Evolutionary conservation across 805 yeast species (phyloP).

Genomic region (Schwanniomyces polymorphus): DNA sequence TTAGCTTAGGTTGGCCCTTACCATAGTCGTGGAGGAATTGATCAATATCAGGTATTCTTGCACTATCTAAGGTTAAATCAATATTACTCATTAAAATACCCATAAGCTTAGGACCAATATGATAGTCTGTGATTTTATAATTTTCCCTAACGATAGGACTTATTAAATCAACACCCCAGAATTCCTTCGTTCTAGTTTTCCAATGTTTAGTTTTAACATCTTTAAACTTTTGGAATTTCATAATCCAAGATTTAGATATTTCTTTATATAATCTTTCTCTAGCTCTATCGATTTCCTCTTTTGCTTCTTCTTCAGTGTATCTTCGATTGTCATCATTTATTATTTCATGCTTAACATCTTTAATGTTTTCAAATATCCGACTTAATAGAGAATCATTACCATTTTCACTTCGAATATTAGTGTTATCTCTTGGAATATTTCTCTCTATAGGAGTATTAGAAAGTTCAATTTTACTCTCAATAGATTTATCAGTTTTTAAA

Average conservation of each 20-base stretch:
- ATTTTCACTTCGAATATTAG: constrained; percentile 6
- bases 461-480: constrained; percentile 11
- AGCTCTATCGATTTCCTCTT: constrained; percentile 24
- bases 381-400: not conserved
- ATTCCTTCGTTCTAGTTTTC: constrained; percentile 20
- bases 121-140: constrained; percentile 33
- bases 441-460: constrained; percentile 2
- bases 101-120: constrained; percentile 33
- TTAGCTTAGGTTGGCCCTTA: constrained; percentile 53
- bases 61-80: constrained; percentile 26
- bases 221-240: constrained; percentile 27
- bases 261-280: constrained; percentile 22
- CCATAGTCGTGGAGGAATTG: constrained; percentile 34
- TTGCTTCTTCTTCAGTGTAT: constrained; percentile 24
- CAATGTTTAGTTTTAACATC: constrained; percentile 21
- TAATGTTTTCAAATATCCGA: constrained; percentile 3
- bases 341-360: not conserved
- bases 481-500: constrained; percentile 11
- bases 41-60: constrained; percentile 33
- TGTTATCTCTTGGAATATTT: constrained; percentile 1
- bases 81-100: constrained; percentile 28
- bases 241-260: constrained; percentile 34
- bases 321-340: not conserved
- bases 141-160: constrained; percentile 28
- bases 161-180: constrained; percentile 37